Conservation (phyloP, 106 monocot species). For the Cymbidium sinense region DNA sequence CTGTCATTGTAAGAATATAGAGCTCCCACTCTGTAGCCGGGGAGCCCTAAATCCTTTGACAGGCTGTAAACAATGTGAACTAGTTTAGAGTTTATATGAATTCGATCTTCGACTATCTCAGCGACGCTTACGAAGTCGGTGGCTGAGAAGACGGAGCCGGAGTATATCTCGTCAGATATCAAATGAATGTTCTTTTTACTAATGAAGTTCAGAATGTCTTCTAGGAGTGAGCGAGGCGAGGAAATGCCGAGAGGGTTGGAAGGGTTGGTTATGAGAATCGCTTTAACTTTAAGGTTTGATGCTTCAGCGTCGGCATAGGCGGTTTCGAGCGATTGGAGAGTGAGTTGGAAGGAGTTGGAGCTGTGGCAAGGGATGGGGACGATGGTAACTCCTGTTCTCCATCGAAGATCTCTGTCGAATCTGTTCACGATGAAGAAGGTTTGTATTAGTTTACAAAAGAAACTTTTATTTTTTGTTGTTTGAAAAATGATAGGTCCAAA, state of each 20-base stretch:
- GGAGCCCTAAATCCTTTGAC: slow-evolving; percentile 72
- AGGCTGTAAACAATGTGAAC: slow-evolving; percentile 85
- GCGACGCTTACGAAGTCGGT: slow-evolving; percentile 64
- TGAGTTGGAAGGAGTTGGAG: slow-evolving; percentile 51
- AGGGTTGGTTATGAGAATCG: slow-evolving; percentile 54
- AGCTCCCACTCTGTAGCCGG: slow-evolving; percentile 65
- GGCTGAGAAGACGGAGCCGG: slow-evolving; percentile 62
- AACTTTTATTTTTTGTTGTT: too few relatives aligned
- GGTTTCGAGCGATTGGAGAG: slow-evolving; percentile 24
- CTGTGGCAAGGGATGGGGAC: slow-evolving; percentile 54
- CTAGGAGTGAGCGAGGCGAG: slow-evolving; percentile 29
- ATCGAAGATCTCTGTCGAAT: slow-evolving; percentile 73
- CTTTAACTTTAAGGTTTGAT: slow-evolving; percentile 26
- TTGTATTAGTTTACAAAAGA: too few relatives aligned
- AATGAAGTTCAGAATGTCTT: slow-evolving; percentile 43
- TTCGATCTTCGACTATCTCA: slow-evolving; percentile 27
- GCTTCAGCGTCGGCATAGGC: slow-evolving; percentile 26
- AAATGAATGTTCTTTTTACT: slow-evolving; percentile 53
- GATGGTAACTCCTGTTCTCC: slow-evolving; percentile 69
- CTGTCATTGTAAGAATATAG: slow-evolving; percentile 67
- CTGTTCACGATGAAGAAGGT: slow-evolving; percentile 19
- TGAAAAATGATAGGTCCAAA: too few relatives aligned
- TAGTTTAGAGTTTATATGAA: too few relatives aligned
- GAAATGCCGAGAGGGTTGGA: slow-evolving; percentile 55
- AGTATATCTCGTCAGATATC: slow-evolving; percentile 87